Evolutionary conservation across 345 rosid species (phyloP), one percentile per base, ranked within the genome.

Genomic region (Excoecaria cochinchinensis): DNA sequence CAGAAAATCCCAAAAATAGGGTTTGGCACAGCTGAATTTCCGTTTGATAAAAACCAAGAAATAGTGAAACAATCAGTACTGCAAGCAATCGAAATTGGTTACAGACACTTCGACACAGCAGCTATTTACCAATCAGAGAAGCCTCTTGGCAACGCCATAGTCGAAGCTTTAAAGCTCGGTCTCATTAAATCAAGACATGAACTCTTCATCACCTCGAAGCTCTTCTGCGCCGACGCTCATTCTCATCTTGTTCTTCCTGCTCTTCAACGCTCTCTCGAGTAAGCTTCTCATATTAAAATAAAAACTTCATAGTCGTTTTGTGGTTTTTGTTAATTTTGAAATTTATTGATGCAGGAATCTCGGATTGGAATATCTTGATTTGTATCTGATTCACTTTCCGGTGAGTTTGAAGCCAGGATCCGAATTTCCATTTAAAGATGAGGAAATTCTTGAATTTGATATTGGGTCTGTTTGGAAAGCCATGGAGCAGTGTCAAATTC

Each of bases 71-170:
- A 57, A 3, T 67, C 69, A 0, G 21, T 88, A 22, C 47, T 87
- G 0, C 77, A 82, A 1, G 90, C 91, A 1, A 84, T 90, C 59
- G 75, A 69, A 76, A 64, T 84, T 3, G 92, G 98, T 12, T 91
- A 86, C 75, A 83, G 96, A 36, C 98, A 93, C 71, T 88, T 91
- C n/a, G 96, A 93, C 71, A 91, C 94, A 0, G 90, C 98, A 7
- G 75, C 89, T 0, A 3, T 78, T 15, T 91, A 91, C 63, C 83
- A 73, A 5, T 62, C 92, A 0, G 96, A 90, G 81, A 82, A 85
- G 71, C 74, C 89, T 0, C 77, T 89, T 9, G 97, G 92, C 0
- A 86, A 81, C 58, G 96, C 92, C 15, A 42, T 92, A 1, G 67
- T 65, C 0, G 92, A 86, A 42, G 91, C 96, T 10, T 47, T 88